Percentiles rank a stretch among this genome's conserved stretches.
phyloP scores from a whole-genome alignment of 345 rosid species.

The Arabidopsis suecica region DNA sequence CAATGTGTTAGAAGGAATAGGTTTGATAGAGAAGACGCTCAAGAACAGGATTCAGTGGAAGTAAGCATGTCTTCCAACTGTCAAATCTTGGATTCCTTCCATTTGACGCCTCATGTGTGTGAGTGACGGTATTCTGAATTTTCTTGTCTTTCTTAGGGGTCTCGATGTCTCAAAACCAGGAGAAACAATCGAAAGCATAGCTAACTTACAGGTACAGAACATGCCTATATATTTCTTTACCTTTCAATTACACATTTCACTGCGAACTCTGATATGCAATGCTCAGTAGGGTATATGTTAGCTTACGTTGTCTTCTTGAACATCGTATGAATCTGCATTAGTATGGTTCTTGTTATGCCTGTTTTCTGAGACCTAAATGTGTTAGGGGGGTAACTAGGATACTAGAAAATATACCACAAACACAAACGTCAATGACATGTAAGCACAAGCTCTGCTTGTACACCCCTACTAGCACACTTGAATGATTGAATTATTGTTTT shows the following conservation, averaged over 20 bases:
- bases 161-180: slow-evolving; percentile 89
- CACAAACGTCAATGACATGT: background rate
- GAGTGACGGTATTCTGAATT: slow-evolving; percentile 27
- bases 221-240: slow-evolving; percentile 23
- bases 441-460: background rate
- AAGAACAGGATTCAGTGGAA: slow-evolving; percentile 99
- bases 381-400: slow-evolving; percentile 5
- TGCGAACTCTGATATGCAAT: slow-evolving; percentile 23
- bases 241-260: slow-evolving; percentile 12
- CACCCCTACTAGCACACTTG: background rate
- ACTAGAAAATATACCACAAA: slow-evolving; percentile 17
- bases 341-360: slow-evolving; percentile 11
- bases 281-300: slow-evolving; percentile 22
- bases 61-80: slow-evolving; percentile 52
- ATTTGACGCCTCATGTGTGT: slow-evolving; percentile 25
- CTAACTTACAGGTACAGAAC: slow-evolving; percentile 77
- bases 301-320: slow-evolving; percentile 21
- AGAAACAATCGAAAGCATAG: slow-evolving; percentile 69
- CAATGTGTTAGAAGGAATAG: slow-evolving; percentile 98
- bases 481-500: too few relatives aligned
- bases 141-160: slow-evolving; percentile 63
- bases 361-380: slow-evolving; percentile 3
- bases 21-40: slow-evolving; percentile 94
- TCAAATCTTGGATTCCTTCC: slow-evolving; percentile 21
- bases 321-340: slow-evolving; percentile 26